Conservation (phyloP, 352 stramenopile species). For the Phytophthora aleatoria region DNA sequence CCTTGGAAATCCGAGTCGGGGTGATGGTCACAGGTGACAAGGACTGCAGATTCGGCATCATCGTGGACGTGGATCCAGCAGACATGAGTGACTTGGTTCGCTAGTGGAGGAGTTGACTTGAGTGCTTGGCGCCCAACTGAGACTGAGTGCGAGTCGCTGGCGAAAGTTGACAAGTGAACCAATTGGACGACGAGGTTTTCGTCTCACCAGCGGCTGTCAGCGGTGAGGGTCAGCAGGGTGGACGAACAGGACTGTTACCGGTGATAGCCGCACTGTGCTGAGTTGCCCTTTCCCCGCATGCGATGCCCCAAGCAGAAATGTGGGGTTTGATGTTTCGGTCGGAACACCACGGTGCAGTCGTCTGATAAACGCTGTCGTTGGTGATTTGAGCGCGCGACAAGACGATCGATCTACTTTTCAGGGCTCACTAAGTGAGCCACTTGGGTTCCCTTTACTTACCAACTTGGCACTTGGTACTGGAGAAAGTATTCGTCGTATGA, state of each 20-base stretch:
- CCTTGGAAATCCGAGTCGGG: constrained; percentile 31
- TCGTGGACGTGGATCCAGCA: constrained; percentile 23
- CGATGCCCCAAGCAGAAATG: constrained; percentile 29
- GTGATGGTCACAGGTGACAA: constrained; percentile 33
- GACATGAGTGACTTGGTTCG: constrained; percentile 23
- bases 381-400: no score
- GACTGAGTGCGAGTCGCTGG: constrained; percentile 14
- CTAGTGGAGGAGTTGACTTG: constrained; percentile 18
- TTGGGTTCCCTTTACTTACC: no score
- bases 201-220: constrained; percentile 8
- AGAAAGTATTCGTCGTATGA: no score
- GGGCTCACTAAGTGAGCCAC: no score
- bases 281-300: constrained; percentile 25
- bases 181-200: constrained; percentile 22
- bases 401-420: no score
- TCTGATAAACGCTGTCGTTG: no score
- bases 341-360: constrained; percentile 4
- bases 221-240: constrained; percentile 7
- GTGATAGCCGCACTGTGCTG: constrained; percentile 7
- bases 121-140: constrained; percentile 15
- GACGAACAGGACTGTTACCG: constrained; percentile 19
- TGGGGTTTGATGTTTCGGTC: constrained; percentile 7
- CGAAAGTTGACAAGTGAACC: constrained; percentile 46
- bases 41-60: constrained; percentile 27
- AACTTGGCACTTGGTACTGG: no score